phyloP scores from a whole-genome alignment of 2,329 filamentous ascomycete species.

The Penicillium sp. region DNA sequence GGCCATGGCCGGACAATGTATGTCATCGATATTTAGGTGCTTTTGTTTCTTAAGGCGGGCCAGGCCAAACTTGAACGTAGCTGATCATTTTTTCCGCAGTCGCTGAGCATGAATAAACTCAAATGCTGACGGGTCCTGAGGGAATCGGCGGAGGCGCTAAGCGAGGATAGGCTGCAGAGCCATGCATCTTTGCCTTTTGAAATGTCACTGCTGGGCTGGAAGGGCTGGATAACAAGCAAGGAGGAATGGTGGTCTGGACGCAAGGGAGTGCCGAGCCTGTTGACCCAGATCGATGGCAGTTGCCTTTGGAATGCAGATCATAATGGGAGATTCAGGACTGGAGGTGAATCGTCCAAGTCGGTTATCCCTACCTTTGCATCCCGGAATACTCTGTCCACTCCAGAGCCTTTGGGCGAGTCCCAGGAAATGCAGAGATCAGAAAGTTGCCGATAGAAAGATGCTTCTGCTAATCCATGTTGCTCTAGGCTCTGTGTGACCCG shows the following conservation, averaged over 20 bases:
- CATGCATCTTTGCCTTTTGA: conserved; percentile 20
- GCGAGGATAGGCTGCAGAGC: conserved; percentile 15
- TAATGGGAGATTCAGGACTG: not conserved
- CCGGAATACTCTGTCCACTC: not conserved
- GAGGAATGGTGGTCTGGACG: conserved; percentile 20
- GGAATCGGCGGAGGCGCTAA: conserved; percentile 1
- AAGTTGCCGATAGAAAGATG: not conserved
- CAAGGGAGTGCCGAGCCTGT: conserved; percentile 25
- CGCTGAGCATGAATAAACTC: conserved; percentile 18
- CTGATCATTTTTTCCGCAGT: conserved; percentile 6
- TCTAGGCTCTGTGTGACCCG: not conserved
- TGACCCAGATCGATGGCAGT: conserved; percentile 23
- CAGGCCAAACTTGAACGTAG: not conserved
- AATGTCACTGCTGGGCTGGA: conserved; percentile 21
- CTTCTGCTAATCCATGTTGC: not conserved
- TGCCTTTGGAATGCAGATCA: conserved; percentile 30
- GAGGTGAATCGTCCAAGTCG: not conserved
- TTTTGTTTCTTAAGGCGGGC: not conserved
- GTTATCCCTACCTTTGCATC: conserved; percentile 7
- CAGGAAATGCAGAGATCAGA: not conserved
- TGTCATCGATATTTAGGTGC: not conserved
- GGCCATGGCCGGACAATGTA: not conserved
- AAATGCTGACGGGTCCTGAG: not conserved
- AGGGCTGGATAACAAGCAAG: conserved; percentile 25
- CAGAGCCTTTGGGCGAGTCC: not conserved